A percentile compares a stretch with the other conserved stretches of the same genome.
Evolutionary conservation across 305 asterid genomes (phyloP).

Genomic region (Plantago rigida): DNA sequence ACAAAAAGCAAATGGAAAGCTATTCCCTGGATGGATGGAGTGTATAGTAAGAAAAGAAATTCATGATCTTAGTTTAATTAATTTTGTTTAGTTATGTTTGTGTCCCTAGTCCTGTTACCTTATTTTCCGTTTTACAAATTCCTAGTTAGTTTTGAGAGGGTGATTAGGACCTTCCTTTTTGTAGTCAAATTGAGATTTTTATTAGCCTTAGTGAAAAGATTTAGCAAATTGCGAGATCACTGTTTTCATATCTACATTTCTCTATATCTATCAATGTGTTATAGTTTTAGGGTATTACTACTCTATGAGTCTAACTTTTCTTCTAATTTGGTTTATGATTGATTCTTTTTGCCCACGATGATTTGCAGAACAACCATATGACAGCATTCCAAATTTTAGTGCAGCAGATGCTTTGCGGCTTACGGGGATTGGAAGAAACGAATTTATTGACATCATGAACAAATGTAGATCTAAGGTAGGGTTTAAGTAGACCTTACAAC

Average conservation of each 20-base stretch:
- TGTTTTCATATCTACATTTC: no score
- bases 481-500: conserved; percentile 23
- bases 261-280: no score
- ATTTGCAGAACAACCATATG: conserved; percentile 96
- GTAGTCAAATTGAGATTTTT: no score
- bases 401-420: conserved; percentile 97
- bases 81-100: no score
- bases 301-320: neutral
- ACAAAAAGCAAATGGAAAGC: no score
- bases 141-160: no score
- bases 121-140: no score
- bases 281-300: neutral
- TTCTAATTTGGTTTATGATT: conserved; percentile 18
- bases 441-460: conserved; percentile 97
- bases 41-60: neutral
- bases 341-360: conserved; percentile 16
- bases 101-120: neutral
- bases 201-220: no score
- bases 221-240: no score
- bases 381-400: conserved; percentile 95
- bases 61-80: neutral
- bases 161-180: no score
- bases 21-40: no score
- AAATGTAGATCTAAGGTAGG: conserved; percentile 99
- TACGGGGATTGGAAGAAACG: conserved; percentile 94